Evolutionary conservation across 148 eudicot genomes (phyloP).

Genomic region (Chenopodium suecicum): DNA sequence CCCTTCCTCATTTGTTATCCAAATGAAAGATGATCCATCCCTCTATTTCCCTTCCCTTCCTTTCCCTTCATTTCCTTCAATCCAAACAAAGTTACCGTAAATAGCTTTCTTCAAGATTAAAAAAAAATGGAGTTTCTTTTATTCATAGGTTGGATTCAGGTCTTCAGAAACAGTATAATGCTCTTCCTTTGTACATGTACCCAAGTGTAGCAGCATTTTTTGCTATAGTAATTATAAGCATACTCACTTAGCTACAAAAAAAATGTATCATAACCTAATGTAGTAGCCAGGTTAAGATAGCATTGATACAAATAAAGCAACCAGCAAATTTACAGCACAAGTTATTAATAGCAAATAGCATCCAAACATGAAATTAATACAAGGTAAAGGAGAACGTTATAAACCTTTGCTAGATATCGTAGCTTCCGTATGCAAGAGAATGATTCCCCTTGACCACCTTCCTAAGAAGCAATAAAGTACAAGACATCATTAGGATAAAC

Average conservation of each 20-base stretch:
- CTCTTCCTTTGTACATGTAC: neutral
- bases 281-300: neutral
- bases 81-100: no score
- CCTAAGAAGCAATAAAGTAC: slow-evolving; percentile 40
- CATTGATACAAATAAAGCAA: neutral
- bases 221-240: neutral
- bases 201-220: neutral
- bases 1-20: no score
- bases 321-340: neutral
- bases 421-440: slow-evolving; percentile 64
- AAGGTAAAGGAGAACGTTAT: neutral
- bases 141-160: neutral
- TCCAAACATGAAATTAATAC: neutral
- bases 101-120: neutral
- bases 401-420: slow-evolving; percentile 84
- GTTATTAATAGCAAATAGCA: neutral
- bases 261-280: neutral
- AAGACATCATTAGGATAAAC: slow-evolving; percentile 10
- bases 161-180: neutral
- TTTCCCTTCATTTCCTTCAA: no score
- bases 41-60: no score
- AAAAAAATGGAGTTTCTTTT: neutral
- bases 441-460: slow-evolving; percentile 84
- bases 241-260: neutral
- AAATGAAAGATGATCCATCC: no score